Base-by-base conservation (phyloP, 1,139 yeast genomes). In the Geotrichum europaeum region DNA sequence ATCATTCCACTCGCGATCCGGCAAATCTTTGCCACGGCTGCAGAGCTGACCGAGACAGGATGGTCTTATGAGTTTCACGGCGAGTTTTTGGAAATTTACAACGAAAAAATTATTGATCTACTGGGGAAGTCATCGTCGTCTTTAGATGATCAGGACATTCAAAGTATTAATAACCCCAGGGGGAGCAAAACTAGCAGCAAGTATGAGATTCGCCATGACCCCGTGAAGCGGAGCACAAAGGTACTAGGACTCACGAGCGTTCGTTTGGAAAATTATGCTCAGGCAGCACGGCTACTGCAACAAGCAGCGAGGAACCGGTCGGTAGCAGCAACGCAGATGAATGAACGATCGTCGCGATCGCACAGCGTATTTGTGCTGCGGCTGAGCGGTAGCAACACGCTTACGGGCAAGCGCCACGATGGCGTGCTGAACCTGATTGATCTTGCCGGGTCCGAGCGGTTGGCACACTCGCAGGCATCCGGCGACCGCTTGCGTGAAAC, bases 401-500 rank as follows among this genome's bases (percentile, higher is more conserved):
- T 72, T 12, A 84, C 87, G 0, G 83, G 83, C 0, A 81, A 81
- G 51, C 53, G 55, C 13, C 76, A 85, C 28, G 73, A 78, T 22
- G 96, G 97, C 1, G 81, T 83, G 1, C 76, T 90, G 61, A 89
- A 89, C 67, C 74, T 90, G 56, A 84, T 90, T 54, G 97, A 90
- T 72, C 76, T 90, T 63, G 97, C 97, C 0, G 97, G 97, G 9
- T 86, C 95, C 0, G 99, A 94, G 74, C 78, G 98, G 61, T 77
- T 92, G n/a, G 73, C 85, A 15, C 81, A 82, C 25, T 69, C 73
- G 4, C 89, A 86, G 67, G 96, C 84, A 0, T 81, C 82, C 2
- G 97, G 97, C 0, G 90, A 87, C 13, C 75, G 98, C 54, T 75
- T 94, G 30, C 83, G 83, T 66, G 99, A 94, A 73, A 92, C 99